Evolutionary conservation across 495 filamentous ascomycete genomes (phyloP), one percentile per base, ranked within the genome.

Genomic region (Pyrenopolyporus hunteri): DNA sequence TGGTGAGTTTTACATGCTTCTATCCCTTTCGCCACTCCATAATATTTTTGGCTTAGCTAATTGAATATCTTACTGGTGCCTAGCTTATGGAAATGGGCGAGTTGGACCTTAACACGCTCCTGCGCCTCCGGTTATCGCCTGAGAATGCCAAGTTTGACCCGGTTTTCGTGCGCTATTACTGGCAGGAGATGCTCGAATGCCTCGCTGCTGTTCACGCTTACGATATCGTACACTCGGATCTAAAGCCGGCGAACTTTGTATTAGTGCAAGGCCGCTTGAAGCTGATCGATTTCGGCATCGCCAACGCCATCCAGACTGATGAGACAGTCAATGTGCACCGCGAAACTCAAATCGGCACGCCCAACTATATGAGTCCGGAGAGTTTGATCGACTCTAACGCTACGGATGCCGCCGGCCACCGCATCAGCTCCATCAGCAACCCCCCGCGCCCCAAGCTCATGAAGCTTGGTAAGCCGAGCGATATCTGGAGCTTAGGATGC

Each of bases 161-260:
- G 7, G 89, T 86, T 44, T 98, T 97, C 65, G 89, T 92, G n/a
- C 88, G 94, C 6, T 91, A 91, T 74, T 96, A 96, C 78, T 98
- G 94, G 94, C 91, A 92, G 68, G 94, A 98, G 75, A 98, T 98
- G 95, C 88, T 98, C 3, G 91, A 95, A 67, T 98, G 94, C 73
- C 87, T 98, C 3, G 83, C 89, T 46, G 83, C 93, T 2, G 92
- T 98, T 0, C 94, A 98, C 69, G 81, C 86, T 0, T 78, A 86
- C 64, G 92, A 96, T 70, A 91, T 98, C 45, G 93, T 98, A 8
- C 94, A 98, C 73, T 95, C 90, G 1, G 94, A 98, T 69, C 81
- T 98, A 25, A 98, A 98, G 68, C 94, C 94, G 1, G 92, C 92
- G 57, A 98, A 96, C 64, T 96, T 96, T 60, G 88, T 96, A 35